Evolutionary conservation across 2,329 filamentous ascomycete genomes (phyloP).

Genomic region (Scytalidium lignicola): DNA sequence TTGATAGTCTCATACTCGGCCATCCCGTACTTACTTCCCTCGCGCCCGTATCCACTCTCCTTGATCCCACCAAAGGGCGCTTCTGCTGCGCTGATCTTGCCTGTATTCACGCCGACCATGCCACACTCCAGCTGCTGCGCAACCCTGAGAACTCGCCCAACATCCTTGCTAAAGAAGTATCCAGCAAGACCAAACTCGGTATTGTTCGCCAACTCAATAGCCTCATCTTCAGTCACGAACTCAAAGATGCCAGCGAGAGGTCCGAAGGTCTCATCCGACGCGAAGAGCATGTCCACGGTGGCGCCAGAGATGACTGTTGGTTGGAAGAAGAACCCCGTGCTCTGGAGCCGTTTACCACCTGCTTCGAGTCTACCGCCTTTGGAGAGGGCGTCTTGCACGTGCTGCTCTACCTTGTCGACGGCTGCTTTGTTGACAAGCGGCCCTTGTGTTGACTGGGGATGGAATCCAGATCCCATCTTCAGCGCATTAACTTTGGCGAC

Average conservation of each 20-base stretch:
- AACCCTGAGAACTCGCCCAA: constrained; percentile 52
- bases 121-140: constrained; percentile 69
- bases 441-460: constrained; percentile 64
- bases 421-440: constrained; percentile 80
- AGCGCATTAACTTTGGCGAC: constrained; percentile 65
- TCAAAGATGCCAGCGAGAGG: constrained; percentile 82
- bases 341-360: no score
- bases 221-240: constrained; percentile 82
- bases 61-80: constrained; percentile 49
- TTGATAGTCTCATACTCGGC: constrained; percentile 48
- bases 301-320: no score
- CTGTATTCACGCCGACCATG: constrained; percentile 79
- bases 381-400: no score
- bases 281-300: no score
- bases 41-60: constrained; percentile 45
- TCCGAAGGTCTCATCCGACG: constrained; percentile 95
- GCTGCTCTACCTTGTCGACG: no score
- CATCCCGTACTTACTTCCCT: constrained; percentile 45
- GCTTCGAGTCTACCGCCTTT: no score
- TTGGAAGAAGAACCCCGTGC: no score
- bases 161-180: constrained; percentile 77
- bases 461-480: constrained; percentile 69
- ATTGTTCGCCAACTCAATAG: constrained; percentile 72
- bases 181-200: constrained; percentile 81
- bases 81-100: constrained; percentile 46